Evolutionary conservation across 1,284 basidiomycete genomes (phyloP).

Genomic region (Apiotrichum porosum): DNA sequence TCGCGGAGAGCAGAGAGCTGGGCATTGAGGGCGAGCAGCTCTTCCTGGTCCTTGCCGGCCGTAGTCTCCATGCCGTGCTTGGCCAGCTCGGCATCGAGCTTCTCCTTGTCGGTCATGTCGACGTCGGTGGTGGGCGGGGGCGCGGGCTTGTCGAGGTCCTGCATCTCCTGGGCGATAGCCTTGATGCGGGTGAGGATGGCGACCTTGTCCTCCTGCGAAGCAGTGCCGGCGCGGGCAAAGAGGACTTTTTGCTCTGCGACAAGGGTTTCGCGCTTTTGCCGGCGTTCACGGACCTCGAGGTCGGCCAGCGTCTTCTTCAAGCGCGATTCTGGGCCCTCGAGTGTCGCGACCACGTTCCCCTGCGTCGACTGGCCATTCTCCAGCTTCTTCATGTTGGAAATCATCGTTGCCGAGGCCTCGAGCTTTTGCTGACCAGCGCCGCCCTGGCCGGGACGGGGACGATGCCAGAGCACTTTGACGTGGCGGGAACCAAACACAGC

Average conservation of each 20-base stretch:
- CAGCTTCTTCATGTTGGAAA: constrained; percentile 57
- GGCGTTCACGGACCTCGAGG: constrained; percentile 56
- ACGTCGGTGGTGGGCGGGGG: constrained; percentile 43
- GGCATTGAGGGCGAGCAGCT: constrained; percentile 36
- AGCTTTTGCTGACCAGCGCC: constrained; percentile 66
- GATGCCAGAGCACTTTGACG: constrained; percentile 90
- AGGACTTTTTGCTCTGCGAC: constrained; percentile 86
- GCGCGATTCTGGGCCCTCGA: constrained; percentile 34
- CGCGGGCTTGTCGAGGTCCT: constrained; percentile 44
- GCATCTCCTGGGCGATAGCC: constrained; percentile 77
- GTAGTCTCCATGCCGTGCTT: constrained; percentile 58
- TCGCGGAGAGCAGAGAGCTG: constrained; percentile 39
- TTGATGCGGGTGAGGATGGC: constrained; percentile 69
- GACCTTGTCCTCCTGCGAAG: constrained; percentile 64
- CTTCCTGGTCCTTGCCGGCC: constrained; percentile 51
- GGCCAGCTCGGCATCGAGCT: constrained; percentile 56
- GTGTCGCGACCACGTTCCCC: constrained; percentile 24
- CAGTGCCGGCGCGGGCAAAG: constrained; percentile 63
- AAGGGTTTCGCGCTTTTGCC: constrained; percentile 71
- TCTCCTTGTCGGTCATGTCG: constrained; percentile 37
- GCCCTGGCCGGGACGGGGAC: constrained; percentile 81
- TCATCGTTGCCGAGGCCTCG: constrained; percentile 66
- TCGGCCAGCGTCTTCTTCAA: constrained; percentile 38
- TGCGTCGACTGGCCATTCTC: constrained; percentile 30
- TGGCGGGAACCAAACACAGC: constrained; percentile 91